A percentile compares a stretch with the other conserved stretches of the same genome.
Conservation (phyloP, 306 rosid genomes). For the Abrus precatorius region DNA sequence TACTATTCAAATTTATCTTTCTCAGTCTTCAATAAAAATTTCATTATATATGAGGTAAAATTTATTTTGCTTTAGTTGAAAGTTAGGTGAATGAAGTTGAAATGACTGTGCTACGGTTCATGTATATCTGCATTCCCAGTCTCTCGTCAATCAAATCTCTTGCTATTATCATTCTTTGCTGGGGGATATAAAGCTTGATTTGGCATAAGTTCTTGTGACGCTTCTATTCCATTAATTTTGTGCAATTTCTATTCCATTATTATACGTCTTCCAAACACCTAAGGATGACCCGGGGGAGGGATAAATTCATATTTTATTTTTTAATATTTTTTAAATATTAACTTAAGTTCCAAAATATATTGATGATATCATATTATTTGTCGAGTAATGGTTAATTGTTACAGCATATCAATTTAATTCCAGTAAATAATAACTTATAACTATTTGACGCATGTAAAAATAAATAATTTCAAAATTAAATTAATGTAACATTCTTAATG, state of each 20-base stretch:
- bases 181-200: neutral
- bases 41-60: no score
- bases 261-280: neutral
- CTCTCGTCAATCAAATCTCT: slow-evolving; percentile 10
- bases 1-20: no score
- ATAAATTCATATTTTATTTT: neutral
- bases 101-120: neutral
- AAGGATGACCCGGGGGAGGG: neutral
- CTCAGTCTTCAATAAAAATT: no score
- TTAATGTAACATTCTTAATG: no score
- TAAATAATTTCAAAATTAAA: no score
- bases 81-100: slow-evolving; percentile 19
- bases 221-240: neutral
- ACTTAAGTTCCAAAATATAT: no score
- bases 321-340: no score
- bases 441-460: no score
- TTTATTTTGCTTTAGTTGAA: neutral
- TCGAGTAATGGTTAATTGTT: neutral
- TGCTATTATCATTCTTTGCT: neutral
- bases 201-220: neutral
- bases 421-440: no score
- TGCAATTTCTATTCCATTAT: neutral
- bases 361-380: neutral
- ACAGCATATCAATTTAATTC: neutral
- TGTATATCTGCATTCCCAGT: neutral